Conservation (phyloP, 176 grass and related monocot species). For the Aechmea fasciata region DNA sequence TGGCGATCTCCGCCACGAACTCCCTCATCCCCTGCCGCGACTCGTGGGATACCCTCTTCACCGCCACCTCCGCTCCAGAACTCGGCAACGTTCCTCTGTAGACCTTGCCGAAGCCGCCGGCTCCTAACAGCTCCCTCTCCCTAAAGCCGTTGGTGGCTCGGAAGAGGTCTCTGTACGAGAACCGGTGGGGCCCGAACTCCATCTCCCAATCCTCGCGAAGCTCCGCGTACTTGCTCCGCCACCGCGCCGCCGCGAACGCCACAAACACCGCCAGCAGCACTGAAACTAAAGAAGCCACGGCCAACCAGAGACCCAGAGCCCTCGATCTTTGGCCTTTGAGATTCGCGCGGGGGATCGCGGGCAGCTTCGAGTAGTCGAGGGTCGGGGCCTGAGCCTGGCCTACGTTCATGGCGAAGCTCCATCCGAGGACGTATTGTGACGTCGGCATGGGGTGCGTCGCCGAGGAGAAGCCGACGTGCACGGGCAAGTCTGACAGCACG, state of each 20-base stretch:
- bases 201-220: slow-evolving; percentile 31
- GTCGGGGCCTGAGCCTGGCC: background rate
- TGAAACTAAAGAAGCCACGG: background rate
- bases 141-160: slow-evolving; percentile 22
- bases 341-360: slow-evolving; percentile 7
- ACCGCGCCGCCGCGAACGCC: background rate
- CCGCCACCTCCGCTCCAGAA: slow-evolving; percentile 20
- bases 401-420: slow-evolving; percentile 26
- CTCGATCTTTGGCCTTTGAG: background rate
- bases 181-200: slow-evolving; percentile 27
- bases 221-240: slow-evolving; percentile 16
- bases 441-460: background rate
- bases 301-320: slow-evolving; percentile 6
- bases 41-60: slow-evolving; percentile 33
- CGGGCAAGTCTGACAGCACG: background rate
- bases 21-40: slow-evolving; percentile 38
- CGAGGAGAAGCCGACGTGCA: slow-evolving; percentile 19
- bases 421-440: slow-evolving; percentile 25
- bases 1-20: slow-evolving; percentile 18
- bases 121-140: slow-evolving; percentile 19
- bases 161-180: slow-evolving; percentile 22
- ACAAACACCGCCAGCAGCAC: background rate
- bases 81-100: slow-evolving; percentile 14
- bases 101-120: slow-evolving; percentile 31
- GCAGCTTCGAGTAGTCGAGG: slow-evolving; percentile 15